Conservation (phyloP, 306 rosid species). For the Prunus dulcis region DNA sequence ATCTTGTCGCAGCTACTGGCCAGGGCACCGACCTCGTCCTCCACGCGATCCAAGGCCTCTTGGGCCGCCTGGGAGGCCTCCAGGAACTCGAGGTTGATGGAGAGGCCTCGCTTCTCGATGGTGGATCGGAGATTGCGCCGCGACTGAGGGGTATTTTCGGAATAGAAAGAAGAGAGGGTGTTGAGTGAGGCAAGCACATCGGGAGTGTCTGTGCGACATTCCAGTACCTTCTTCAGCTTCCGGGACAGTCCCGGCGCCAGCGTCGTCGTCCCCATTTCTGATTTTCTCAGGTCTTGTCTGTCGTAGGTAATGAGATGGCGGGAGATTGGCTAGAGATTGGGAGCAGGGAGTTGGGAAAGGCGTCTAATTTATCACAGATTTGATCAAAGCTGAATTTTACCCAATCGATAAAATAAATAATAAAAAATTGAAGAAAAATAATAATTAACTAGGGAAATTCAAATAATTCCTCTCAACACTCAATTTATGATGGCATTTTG, state of each 20-base stretch:
- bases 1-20: constrained; percentile 88
- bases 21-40: constrained; percentile 64
- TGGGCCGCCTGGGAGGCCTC: constrained; percentile 70
- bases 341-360: no score
- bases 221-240: constrained; percentile 95
- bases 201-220: constrained; percentile 77
- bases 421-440: no score
- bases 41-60: constrained; percentile 77
- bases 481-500: no score
- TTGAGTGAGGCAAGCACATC: constrained; percentile 75
- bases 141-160: constrained; percentile 75
- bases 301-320: no score
- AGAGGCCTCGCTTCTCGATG: constrained; percentile 79
- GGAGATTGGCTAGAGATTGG: no score
- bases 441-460: no score
- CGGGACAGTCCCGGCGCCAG: constrained; percentile 92
- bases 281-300: no score
- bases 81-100: constrained; percentile 73
- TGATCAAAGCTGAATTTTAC: no score
- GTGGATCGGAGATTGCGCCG: constrained; percentile 95
- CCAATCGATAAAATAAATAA: no score
- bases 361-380: no score
- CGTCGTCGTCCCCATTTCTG: constrained; percentile 55
- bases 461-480: no score
- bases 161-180: constrained; percentile 83